Evolutionary conservation across 805 yeast genomes (phyloP), one percentile per base, ranked within the genome.

Genomic region (Kodamaea kaohsiungensis): DNA sequence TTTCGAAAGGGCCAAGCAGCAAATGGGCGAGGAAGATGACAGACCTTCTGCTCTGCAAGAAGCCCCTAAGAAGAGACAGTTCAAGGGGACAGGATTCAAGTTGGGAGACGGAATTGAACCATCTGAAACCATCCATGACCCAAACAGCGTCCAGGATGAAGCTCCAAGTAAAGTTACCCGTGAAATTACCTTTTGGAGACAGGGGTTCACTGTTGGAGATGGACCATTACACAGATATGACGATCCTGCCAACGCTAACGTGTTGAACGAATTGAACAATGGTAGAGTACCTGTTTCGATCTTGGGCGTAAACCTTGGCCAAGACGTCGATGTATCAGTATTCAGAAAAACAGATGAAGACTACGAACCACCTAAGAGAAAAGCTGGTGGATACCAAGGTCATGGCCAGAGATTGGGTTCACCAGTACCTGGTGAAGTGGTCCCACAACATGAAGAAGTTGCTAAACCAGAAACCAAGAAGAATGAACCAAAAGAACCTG

Each of bases 121-220:
- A 12, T 75, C 75, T 50, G 70, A 70, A 56, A 54, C 54, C n/a
- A 56, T 73, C 18, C 68, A 64, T 8, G 79, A 77, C 56, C 68
- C 77, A 1, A 56, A 53, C 15, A 58, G 64, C 5, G 57, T 43
- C 38, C 19, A 46, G 18, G 63, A 65, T 3, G 59, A 59, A 46
- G 61, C 61, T 46, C 76, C 76, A 5, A 53, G 58, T 40, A 85
- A 83, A 55, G 97, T 87, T 4, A 79, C 81, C 15, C 81, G 98
- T 65, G 88, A 88, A 43, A 87, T 95, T 57, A 90, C 96, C 0
- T 93, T 95, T 68, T 95, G 99, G 99, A 87, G 85, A 61, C 93
- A 95, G 64, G 99, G 99, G 1, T 95, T 95, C 72, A 90, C 91
- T 58, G 91, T 95, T 22, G 98, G 95, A 33, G 97, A 92, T 48